Conservation (phyloP, 2,329 filamentous ascomycete genomes). For the Fusarium citri region DNA sequence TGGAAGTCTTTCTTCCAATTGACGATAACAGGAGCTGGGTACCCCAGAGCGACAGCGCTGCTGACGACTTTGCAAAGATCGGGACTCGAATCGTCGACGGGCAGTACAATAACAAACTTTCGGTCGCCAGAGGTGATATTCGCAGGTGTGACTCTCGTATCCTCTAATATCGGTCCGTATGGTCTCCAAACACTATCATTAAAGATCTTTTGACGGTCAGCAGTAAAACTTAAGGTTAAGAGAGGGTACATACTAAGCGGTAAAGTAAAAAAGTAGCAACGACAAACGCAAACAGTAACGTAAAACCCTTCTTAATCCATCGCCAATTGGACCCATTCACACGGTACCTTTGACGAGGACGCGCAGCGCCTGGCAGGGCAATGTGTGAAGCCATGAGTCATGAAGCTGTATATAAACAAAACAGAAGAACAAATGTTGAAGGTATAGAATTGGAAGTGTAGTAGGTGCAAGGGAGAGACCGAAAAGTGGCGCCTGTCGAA, state of each 20-base stretch:
- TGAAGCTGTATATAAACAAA: conserved; percentile 14
- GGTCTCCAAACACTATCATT: conserved; percentile 35
- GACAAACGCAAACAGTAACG: conserved; percentile 8
- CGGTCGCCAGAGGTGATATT: conserved; percentile 31
- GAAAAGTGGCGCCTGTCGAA: not conserved
- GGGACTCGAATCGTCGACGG: conserved; percentile 44
- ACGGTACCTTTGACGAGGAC: conserved; percentile 30
- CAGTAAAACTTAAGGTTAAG: not conserved
- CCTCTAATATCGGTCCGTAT: conserved; percentile 21
- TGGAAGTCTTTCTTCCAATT: conserved; percentile 48
- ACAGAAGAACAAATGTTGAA: not conserved
- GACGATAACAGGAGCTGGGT: conserved; percentile 48
- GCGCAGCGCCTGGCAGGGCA: conserved; percentile 31
- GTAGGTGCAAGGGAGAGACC: not conserved
- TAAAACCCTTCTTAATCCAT: conserved; percentile 24
- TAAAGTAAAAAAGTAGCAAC: conserved; percentile 20
- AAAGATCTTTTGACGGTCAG: conserved; percentile 30
- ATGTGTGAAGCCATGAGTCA: conserved; percentile 34
- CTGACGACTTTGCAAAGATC: conserved; percentile 48
- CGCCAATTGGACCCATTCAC: conserved; percentile 31
- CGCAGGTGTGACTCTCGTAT: conserved; percentile 1
- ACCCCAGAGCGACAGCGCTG: conserved; percentile 45
- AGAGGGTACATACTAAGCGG: conserved; percentile 22
- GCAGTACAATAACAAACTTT: conserved; percentile 42
- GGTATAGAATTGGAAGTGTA: not conserved